Percentiles rank a stretch among this genome's conserved stretches.
Conservation (phyloP, 345 rosid genomes). For the Eucalyptus brandiana region DNA sequence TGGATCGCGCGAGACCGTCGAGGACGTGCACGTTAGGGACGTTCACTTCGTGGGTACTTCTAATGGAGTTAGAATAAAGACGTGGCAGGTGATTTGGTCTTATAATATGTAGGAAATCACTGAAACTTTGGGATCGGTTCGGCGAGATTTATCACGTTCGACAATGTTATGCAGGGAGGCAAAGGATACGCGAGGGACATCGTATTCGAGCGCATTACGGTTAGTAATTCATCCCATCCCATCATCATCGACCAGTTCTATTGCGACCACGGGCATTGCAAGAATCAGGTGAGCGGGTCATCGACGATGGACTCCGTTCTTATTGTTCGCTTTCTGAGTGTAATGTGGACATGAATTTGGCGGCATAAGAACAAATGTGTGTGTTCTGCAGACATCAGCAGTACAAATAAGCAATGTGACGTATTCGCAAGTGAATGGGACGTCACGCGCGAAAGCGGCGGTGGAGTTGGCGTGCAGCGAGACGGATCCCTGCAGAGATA, state of each 20-base stretch:
- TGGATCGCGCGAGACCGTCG: slow-evolving; percentile 13
- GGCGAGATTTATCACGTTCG: not conserved
- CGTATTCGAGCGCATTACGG: slow-evolving; percentile 10
- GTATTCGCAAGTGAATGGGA: slow-evolving; percentile 13
- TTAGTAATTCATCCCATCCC: slow-evolving; percentile 8
- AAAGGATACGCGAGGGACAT: slow-evolving; percentile 28
- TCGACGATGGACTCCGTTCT: not conserved
- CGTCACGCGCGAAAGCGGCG: slow-evolving; percentile 2
- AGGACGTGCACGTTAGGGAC: slow-evolving; percentile 10
- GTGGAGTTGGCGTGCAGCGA: slow-evolving; percentile 22
- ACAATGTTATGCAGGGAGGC: slow-evolving; percentile 28
- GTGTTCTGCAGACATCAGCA: slow-evolving; percentile 17
- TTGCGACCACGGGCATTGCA: slow-evolving; percentile 27
- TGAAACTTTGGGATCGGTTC: too few relatives aligned
- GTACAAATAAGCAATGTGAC: slow-evolving; percentile 17
- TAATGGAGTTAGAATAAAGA: slow-evolving; percentile 44
- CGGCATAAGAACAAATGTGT: not conserved
- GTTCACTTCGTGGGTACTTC: slow-evolving; percentile 8
- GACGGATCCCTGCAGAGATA: slow-evolving; percentile 17
- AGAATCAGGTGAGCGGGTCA: slow-evolving; percentile 7
- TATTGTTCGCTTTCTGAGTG: not conserved
- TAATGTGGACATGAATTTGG: not conserved
- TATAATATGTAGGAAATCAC: too few relatives aligned
- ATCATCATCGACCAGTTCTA: slow-evolving; percentile 48
- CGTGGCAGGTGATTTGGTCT: slow-evolving; percentile 28